Evolutionary conservation across 345 rosid genomes (phyloP).

Genomic region (Populus tremula): DNA sequence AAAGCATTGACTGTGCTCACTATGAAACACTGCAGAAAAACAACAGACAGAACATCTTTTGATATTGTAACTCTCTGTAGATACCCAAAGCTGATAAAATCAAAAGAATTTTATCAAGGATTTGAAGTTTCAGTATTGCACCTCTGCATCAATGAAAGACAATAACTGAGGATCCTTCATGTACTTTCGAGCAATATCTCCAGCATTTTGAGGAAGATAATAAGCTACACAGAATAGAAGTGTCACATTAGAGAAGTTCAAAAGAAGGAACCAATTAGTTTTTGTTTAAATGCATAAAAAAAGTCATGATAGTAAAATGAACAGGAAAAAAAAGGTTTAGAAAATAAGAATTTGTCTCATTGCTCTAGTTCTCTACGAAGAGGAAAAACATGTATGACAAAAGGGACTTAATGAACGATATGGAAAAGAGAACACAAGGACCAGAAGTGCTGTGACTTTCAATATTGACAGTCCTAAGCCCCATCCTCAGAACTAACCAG

Average conservation of each 20-base stretch:
- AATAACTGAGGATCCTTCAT: constrained; percentile 76
- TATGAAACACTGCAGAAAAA: constrained; percentile 79
- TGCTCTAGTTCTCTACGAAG: no score
- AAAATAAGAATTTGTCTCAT: no score
- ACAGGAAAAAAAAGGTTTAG: background rate
- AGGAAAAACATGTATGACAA: background rate
- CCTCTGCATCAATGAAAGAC: constrained; percentile 97
- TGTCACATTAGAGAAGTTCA: background rate
- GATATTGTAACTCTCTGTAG: background rate
- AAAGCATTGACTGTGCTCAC: constrained; percentile 87
- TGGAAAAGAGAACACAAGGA: background rate
- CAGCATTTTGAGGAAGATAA: constrained; percentile 88
- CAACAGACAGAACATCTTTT: constrained; percentile 2
- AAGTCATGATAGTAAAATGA: background rate
- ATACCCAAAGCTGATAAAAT: background rate
- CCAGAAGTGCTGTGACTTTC: background rate
- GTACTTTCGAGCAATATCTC: constrained; percentile 83
- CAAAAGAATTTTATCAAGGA: constrained; percentile 6
- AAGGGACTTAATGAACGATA: background rate
- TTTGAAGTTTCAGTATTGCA: constrained; percentile 22
- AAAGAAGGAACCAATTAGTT: background rate
- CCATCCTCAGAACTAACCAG: background rate
- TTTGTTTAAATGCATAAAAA: no score
- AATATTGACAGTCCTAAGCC: background rate
- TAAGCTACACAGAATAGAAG: constrained; percentile 52